Conservation (phyloP, 805 yeast species). For the Candida tallmaniae region DNA sequence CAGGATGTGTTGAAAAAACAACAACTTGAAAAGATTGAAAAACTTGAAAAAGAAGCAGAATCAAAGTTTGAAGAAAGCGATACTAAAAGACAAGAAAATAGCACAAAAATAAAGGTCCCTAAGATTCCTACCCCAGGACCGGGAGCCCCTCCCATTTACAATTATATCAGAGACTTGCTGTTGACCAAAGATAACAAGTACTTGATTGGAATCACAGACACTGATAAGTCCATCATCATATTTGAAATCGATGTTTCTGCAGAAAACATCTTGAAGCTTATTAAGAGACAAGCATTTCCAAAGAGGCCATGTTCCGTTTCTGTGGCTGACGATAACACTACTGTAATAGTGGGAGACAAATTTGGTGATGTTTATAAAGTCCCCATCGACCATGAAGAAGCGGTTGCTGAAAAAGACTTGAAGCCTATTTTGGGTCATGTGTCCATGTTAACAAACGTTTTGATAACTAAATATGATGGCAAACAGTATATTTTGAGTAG, state of each 20-base stretch:
- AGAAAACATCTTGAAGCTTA: conserved; percentile 42
- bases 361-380: conserved; percentile 90
- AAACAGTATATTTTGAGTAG: conserved; percentile 64
- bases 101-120: conserved; percentile 29
- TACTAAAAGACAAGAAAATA: conserved; percentile 10
- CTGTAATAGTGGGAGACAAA: conserved; percentile 79
- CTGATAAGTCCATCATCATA: conserved; percentile 74
- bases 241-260: conserved; percentile 39
- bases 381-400: conserved; percentile 32
- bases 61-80: conserved; percentile 15
- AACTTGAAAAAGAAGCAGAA: conserved; percentile 19
- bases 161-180: conserved; percentile 61
- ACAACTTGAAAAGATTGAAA: conserved; percentile 38
- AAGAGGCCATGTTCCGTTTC: conserved; percentile 89
- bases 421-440: conserved; percentile 91
- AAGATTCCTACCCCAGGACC: conserved; percentile 61
- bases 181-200: conserved; percentile 47
- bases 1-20: conserved; percentile 43
- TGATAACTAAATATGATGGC: conserved; percentile 34
- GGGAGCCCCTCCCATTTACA: conserved; percentile 64
- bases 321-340: conserved; percentile 45
- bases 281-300: conserved; percentile 75
- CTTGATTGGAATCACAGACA: conserved; percentile 71
- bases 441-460: conserved; percentile 85
- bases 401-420: conserved; percentile 38